These are phyloP conservation scores for Xylaria curta DNA, from an alignment of 495 filamentous ascomycete species.

Conservation along the genomic window DNA sequence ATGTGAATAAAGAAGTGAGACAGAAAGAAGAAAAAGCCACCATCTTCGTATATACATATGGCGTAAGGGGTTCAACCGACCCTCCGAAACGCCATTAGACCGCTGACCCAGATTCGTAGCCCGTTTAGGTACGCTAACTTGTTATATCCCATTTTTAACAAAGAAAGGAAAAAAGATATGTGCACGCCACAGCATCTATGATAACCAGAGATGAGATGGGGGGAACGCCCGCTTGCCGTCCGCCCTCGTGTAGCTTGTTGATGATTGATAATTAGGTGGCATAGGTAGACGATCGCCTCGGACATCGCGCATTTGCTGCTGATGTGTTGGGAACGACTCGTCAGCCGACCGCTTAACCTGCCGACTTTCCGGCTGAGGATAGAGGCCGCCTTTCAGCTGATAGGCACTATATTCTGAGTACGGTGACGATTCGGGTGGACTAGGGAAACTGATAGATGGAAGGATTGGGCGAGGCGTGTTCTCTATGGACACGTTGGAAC, in stretches of 20 bases:
- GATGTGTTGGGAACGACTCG: conserved; percentile 34
- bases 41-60: conserved; percentile 14
- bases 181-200: background rate
- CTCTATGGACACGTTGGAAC: conserved; percentile 23
- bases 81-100: conserved; percentile 6
- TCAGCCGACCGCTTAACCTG: conserved; percentile 39
- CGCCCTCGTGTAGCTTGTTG: conserved; percentile 35
- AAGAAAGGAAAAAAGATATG: background rate
- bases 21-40: background rate
- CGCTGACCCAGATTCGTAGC: background rate
- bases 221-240: conserved; percentile 33
- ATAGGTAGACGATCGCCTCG: conserved; percentile 37
- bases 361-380: conserved; percentile 35
- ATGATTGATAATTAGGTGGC: conserved; percentile 24
- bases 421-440: background rate
- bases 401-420: conserved; percentile 18
- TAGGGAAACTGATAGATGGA: conserved; percentile 23
- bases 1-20: background rate
- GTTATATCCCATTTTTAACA: background rate
- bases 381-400: conserved; percentile 25
- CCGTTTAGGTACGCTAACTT: background rate
- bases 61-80: background rate
- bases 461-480: conserved; percentile 23
- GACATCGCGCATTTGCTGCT: conserved; percentile 36
- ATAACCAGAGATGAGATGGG: conserved; percentile 28